Percentiles rank a stretch among this genome's conserved stretches.
phyloP scores from a whole-genome alignment of 2,329 filamentous ascomycete species.

The Diplodia corticola region DNA sequence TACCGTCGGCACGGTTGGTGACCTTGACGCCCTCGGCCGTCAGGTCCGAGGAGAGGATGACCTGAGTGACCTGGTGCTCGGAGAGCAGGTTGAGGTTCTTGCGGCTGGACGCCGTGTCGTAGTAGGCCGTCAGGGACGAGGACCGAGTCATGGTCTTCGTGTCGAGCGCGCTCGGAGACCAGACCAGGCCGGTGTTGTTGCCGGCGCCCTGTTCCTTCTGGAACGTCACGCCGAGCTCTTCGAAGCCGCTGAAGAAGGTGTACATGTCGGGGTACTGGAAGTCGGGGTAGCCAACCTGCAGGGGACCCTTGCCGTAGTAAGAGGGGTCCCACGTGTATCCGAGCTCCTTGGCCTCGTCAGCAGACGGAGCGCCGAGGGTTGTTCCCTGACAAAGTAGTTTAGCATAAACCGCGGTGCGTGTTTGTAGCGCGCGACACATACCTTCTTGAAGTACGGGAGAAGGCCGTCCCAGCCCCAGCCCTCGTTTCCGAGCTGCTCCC shows the following conservation, averaged over 20 bases:
- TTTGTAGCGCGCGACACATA: constrained; percentile 24
- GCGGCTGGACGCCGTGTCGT: constrained; percentile 26
- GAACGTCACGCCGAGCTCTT: constrained; percentile 19
- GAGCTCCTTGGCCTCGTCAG: constrained; percentile 27
- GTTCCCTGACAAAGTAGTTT: constrained; percentile 33
- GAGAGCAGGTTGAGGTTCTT: constrained; percentile 20
- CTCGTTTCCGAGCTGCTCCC: constrained; percentile 58
- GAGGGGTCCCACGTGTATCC: constrained; percentile 34
- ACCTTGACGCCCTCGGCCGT: constrained; percentile 8
- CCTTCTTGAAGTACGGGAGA: constrained; percentile 28
- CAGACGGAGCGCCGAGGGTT: constrained; percentile 31
- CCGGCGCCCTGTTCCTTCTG: constrained; percentile 25
- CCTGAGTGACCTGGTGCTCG: constrained; percentile 25
- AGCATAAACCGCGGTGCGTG: background rate
- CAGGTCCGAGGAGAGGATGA: constrained; percentile 17
- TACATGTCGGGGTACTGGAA: constrained; percentile 34
- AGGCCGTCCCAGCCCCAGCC: constrained; percentile 59
- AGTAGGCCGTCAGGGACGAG: constrained; percentile 15
- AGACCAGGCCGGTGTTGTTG: constrained; percentile 18
- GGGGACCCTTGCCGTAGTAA: constrained; percentile 27
- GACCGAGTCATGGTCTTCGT: constrained; percentile 21
- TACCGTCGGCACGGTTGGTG: constrained; percentile 23
- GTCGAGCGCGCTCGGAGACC: constrained; percentile 22
- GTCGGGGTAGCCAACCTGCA: constrained; percentile 31
- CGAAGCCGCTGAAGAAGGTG: constrained; percentile 17